Base-by-base conservation (phyloP, 495 filamentous ascomycete species). In the Poronia punctata region DNA sequence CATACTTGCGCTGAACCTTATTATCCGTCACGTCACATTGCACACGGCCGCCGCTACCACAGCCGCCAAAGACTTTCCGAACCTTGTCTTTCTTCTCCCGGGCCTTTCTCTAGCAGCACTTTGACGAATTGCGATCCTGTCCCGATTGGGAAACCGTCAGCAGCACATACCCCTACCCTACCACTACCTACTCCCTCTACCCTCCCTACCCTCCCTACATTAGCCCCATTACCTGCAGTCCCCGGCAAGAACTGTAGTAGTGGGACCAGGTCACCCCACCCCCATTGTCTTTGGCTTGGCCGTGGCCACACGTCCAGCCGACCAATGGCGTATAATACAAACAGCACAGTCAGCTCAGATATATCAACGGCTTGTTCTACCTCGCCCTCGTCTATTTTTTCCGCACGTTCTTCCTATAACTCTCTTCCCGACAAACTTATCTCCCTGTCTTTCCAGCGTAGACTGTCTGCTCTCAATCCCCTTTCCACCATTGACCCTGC, bases 341-440 rank as follows among this genome's bases (percentile, higher is more conserved):
- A 52, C 49, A 68, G 57, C 47, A 64, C 54, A 46, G 54, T 57
- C 40, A 60, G 53, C 45, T 70, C 71, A 53, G 72, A 74, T 50
- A 57, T 76, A 48, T 68, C 64, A 40, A 75, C 71, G 16, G 70
- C 73, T 48, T 64, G 71, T 52, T 76, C 73, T 7, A 57, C 61
- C 40, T 76, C 73, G 26, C 72, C 71, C 4, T 53, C 60, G 6
- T 66, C 63, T 34, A 60, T 67, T 40, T 52, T 53, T 25, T 65
- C 62, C 8, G 68, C 61, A 38, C 67, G 72, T 38, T 69, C 70
- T 26, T 75, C 73, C 10, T 65, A 70, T 24, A 67, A 71, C 32
- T 71, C 71, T 41, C 61, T 70, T 41, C 58, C 69, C 51, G 73
- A 61, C 40, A 72, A 77, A 61, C 69, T 68, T 44, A 60, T 73